Evolutionary conservation across 129 eudicot species (phyloP).

Genomic region (Artemisia annua): DNA sequence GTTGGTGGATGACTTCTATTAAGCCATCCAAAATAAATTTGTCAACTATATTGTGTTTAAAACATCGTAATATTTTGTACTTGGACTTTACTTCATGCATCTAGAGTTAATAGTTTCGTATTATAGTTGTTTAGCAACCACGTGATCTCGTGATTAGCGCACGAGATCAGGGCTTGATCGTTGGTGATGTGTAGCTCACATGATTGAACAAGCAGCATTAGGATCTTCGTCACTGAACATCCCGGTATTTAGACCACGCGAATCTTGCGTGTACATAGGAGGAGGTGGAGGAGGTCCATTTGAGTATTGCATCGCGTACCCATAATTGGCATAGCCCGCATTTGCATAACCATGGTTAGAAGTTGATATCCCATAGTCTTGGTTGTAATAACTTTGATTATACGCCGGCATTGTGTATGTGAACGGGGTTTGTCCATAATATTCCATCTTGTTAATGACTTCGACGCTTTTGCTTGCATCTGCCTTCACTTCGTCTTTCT

Average conservation of each 20-base stretch:
- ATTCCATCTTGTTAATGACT: slow-evolving; percentile 29
- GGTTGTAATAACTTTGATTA: slow-evolving; percentile 25
- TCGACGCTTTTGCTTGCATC: slow-evolving; percentile 23
- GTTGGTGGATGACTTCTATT: no score
- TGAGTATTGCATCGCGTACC: slow-evolving; percentile 34
- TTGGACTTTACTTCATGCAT: neutral
- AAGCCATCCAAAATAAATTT: neutral
- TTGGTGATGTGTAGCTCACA: slow-evolving; percentile 33
- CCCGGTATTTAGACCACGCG: slow-evolving; percentile 27
- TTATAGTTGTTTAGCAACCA: neutral
- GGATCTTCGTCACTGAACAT: slow-evolving; percentile 83
- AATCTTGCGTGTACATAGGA: slow-evolving; percentile 21
- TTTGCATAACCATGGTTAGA: slow-evolving; percentile 34
- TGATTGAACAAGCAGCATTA: slow-evolving; percentile 61
- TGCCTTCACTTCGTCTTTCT: slow-evolving; percentile 17
- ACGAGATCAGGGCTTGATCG: neutral
- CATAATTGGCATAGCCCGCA: slow-evolving; percentile 27
- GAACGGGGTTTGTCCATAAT: slow-evolving; percentile 26
- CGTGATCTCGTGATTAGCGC: neutral
- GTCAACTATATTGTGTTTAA: no score
- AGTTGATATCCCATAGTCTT: slow-evolving; percentile 40
- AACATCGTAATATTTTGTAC: neutral
- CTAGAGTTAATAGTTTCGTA: neutral
- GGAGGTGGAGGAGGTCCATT: slow-evolving; percentile 46
- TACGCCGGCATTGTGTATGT: slow-evolving; percentile 32